phyloP scores from a whole-genome alignment of 148 eudicot genomes.

The Rhododendron mucronatum region DNA sequence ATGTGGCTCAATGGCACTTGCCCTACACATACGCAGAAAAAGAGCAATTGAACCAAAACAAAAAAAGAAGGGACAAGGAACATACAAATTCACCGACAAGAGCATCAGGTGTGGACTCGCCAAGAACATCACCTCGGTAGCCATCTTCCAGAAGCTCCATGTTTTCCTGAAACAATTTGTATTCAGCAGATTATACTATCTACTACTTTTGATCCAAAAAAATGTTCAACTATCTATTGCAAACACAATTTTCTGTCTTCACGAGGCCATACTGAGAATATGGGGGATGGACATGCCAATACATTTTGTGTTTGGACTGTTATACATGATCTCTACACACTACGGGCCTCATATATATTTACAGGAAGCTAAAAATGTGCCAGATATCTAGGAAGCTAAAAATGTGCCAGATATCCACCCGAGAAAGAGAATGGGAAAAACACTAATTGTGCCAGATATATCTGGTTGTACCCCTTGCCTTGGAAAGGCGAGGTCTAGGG shows the following conservation, averaged over 20 bases:
- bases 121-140: conserved; percentile 77
- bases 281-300: not conserved
- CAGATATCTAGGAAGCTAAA: not conserved
- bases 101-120: conserved; percentile 91
- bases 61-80: conserved; percentile 8
- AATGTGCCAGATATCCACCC: not conserved
- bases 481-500: too few relatives aligned
- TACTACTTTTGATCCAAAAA: not conserved
- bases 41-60: not conserved
- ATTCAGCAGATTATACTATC: not conserved
- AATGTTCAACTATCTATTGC: not conserved
- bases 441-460: too few relatives aligned
- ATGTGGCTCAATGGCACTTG: not conserved
- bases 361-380: not conserved
- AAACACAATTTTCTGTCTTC: not conserved
- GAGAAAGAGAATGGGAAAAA: not conserved
- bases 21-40: not conserved
- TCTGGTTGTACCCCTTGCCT: too few relatives aligned
- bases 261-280: not conserved
- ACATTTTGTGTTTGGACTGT: not conserved
- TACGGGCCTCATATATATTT: not conserved
- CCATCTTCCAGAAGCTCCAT: conserved; percentile 67
- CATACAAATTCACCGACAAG: conserved; percentile 93
- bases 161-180: conserved; percentile 50
- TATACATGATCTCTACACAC: not conserved